Base-by-base conservation (phyloP, 2,329 filamentous ascomycete genomes). In the Clonostachys rosea region DNA sequence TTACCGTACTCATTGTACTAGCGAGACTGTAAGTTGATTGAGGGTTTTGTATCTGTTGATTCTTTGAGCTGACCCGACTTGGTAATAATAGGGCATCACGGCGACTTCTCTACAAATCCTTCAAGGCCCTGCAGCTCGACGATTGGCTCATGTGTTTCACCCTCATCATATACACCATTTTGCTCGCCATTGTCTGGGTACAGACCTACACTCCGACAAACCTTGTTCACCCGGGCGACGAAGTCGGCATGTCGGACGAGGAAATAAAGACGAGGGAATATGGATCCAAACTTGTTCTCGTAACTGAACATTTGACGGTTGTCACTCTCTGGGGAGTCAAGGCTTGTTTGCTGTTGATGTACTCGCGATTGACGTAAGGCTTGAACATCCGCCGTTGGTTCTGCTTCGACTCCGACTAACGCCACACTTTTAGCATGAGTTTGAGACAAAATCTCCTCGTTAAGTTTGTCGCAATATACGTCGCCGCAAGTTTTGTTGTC, bases 221-320 rank as follows among this genome's bases (percentile, higher is more conserved):
- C 52, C 67, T 84, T 37, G 76, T 84, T 62, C 66, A 73, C 8
- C 68, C 72, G 0, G 63, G 70, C 12, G 70, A 80, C 11, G 60
- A 65, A 30, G 24, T 30, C 2, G 57, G 58, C 1, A 62, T 84
- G 44, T 81, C 78, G 0, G 67, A 73, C 1, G 54, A 65, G 3
- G 67, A 64, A 20, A 68, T 71, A 41, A 57, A 56, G 5, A 56
- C 68, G n/a, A 66, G 78, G 42, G 61, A 66, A 3, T 65, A 60
- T 40, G 81, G 81, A 16, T 81, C 78, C 43, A 84, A 84, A 65
- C 71, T 81, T 60, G 79, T 83, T 1, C 69, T 83, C 13, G 73
- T 82, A 10, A 77, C 78, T 0, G 81, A 84, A 50, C 70, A 83
- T 54, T 70, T 75, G 50, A 84, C 86, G 67, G 68, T 86, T 17